These are phyloP conservation scores for Oemleria cerasiformis DNA, from an alignment of 306 rosid genomes.

Conservation along the genomic window DNA sequence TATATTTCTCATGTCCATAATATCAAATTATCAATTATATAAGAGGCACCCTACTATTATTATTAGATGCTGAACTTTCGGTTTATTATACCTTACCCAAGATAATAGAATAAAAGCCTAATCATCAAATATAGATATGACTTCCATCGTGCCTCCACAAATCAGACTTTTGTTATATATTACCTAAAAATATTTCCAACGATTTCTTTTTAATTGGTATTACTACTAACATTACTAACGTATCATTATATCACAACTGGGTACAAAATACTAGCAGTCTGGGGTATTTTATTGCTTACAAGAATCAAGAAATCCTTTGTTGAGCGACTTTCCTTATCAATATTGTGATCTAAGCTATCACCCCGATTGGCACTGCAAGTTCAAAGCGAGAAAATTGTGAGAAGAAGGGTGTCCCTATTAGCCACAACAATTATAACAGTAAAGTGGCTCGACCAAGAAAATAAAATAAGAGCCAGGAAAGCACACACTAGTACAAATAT, in stretches of 20 bases:
- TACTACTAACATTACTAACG: background rate
- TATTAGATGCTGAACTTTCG: background rate
- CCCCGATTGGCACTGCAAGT: constrained; percentile 82
- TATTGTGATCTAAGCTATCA: constrained; percentile 94
- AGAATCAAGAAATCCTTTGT: constrained; percentile 91
- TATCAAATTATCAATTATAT: background rate
- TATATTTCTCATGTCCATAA: constrained; percentile 14
- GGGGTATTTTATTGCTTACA: constrained; percentile 49
- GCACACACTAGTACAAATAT: background rate
- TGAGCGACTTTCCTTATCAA: constrained; percentile 65
- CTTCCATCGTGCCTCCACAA: background rate
- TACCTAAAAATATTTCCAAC: background rate
- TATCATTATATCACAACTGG: background rate
- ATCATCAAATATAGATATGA: background rate
- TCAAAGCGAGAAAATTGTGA: constrained; percentile 21
- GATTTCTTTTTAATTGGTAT: background rate
- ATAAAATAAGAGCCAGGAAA: constrained; percentile 24
- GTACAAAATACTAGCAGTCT: constrained; percentile 14
- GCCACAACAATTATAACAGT: background rate
- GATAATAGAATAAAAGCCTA: constrained; percentile 1
- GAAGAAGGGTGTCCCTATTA: constrained; percentile 16
- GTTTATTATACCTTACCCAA: background rate
- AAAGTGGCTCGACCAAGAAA: constrained; percentile 13
- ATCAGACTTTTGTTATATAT: background rate
- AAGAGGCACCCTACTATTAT: constrained; percentile 12